Evolutionary conservation across 2,329 filamentous ascomycete genomes (phyloP).

Genomic region (Metarhizium humberi): DNA sequence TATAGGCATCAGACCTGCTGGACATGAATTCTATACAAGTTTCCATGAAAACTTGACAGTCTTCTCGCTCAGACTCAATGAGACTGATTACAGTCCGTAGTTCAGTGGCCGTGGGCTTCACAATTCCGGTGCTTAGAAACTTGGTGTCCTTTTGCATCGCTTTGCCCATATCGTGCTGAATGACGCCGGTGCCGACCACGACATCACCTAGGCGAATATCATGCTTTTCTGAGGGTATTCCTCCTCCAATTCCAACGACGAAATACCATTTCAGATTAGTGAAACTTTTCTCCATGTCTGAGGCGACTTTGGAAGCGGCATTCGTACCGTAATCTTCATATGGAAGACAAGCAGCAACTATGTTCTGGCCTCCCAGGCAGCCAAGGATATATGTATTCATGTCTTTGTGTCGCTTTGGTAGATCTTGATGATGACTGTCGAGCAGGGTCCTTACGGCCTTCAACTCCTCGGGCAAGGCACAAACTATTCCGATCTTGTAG

Average conservation of each 20-base stretch:
- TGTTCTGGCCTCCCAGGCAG: constrained; percentile 4
- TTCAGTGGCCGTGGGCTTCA: background rate
- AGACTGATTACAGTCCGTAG: background rate
- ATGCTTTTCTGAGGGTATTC: constrained; percentile 1
- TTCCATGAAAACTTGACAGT: too few species aligned
- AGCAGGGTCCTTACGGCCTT: background rate
- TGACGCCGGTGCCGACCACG: constrained; percentile 8
- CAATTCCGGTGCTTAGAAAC: background rate
- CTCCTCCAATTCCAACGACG: background rate
- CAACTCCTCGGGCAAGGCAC: background rate
- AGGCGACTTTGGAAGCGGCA: constrained; percentile 4
- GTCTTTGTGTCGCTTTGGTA: background rate
- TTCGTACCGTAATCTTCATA: constrained; percentile 9
- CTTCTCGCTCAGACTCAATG: background rate
- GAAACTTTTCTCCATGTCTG: constrained; percentile 6
- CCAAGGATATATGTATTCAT: constrained; percentile 7
- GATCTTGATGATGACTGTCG: background rate
- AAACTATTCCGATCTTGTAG: background rate
- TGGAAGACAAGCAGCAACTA: constrained; percentile 11
- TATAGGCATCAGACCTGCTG: too few species aligned
- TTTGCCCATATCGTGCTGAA: constrained; percentile 11
- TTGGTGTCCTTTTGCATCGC: background rate
- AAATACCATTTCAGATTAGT: background rate
- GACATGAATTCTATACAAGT: too few species aligned
- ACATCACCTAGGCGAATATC: constrained; percentile 11